Evolutionary conservation across 148 eudicot species (phyloP).

Genomic region (Rhododendron molle): DNA sequence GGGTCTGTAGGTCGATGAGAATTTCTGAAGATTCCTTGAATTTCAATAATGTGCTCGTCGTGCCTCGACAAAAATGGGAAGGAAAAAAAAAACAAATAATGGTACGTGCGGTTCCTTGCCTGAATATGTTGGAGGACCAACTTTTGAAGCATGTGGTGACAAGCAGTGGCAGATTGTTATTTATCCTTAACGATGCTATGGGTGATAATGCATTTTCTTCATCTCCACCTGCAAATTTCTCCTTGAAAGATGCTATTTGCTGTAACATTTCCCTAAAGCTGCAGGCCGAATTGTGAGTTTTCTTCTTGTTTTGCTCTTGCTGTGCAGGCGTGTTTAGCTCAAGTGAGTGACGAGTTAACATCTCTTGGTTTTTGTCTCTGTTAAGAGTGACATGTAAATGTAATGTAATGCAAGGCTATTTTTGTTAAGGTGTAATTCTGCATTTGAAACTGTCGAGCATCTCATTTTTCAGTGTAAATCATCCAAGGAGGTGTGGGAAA

Average conservation of each 20-base stretch:
- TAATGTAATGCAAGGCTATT: not conserved
- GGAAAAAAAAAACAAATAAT: not conserved
- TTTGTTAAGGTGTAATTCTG: not conserved
- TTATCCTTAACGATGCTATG: not conserved
- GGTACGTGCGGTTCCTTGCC: not conserved
- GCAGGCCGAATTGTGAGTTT: not conserved
- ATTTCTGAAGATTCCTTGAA: not conserved
- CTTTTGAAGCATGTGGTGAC: not conserved
- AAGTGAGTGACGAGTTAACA: not conserved
- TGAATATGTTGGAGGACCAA: not conserved
- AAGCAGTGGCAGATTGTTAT: not conserved
- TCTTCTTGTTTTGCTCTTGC: not conserved
- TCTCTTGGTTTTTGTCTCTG: not conserved
- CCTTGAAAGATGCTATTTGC: not conserved
- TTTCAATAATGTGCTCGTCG: not conserved
- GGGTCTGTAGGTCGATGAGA: not conserved
- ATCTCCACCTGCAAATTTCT: not conserved
- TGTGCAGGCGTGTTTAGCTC: not conserved
- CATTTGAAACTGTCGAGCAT: too few species aligned
- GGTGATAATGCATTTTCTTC: not conserved
- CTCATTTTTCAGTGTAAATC: too few species aligned
- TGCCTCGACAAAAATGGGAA: not conserved
- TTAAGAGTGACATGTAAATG: not conserved
- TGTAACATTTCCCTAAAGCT: not conserved
- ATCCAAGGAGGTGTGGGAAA: too few species aligned